Conservation (phyloP, 768 basidiomycete species). For the Fistulinella prunicolor region DNA sequence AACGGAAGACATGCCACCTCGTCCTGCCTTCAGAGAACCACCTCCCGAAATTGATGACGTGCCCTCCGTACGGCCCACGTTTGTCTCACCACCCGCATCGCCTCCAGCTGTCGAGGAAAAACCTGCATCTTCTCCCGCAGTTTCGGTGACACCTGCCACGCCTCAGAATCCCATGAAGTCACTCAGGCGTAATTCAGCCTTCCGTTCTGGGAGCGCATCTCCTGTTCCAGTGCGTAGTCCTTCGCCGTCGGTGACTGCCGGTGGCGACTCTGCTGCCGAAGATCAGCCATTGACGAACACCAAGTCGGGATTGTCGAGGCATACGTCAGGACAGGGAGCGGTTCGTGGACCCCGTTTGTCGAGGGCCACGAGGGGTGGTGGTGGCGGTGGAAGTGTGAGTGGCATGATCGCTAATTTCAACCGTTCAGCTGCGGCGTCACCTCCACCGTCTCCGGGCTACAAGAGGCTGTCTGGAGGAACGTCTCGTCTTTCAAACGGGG, state of each 20-base stretch:
- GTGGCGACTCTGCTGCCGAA: slow-evolving; percentile 30
- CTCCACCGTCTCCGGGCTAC: slow-evolving; percentile 37
- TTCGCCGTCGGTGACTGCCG: slow-evolving; percentile 35
- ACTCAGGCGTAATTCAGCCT: slow-evolving; percentile 33
- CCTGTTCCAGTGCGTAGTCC: slow-evolving; percentile 40
- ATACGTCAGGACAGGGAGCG: slow-evolving; percentile 40
- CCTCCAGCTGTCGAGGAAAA: slow-evolving; percentile 27
- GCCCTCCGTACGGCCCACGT: slow-evolving; percentile 13
- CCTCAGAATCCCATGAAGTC: slow-evolving; percentile 53
- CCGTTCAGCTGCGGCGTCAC: slow-evolving; percentile 38
- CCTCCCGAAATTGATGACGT: slow-evolving; percentile 54
- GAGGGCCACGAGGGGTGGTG: slow-evolving; percentile 44
- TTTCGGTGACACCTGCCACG: slow-evolving; percentile 43
- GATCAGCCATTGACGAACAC: slow-evolving; percentile 34
- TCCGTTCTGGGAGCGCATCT: slow-evolving; percentile 35
- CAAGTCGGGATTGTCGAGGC: slow-evolving; percentile 41
- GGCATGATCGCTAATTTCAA: slow-evolving; percentile 56
- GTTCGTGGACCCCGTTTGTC: slow-evolving; percentile 51
- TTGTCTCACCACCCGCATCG: slow-evolving; percentile 22
- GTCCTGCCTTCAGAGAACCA: slow-evolving; percentile 61
- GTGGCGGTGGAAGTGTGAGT: slow-evolving; percentile 47
- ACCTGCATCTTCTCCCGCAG: slow-evolving; percentile 28
- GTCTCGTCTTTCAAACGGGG: slow-evolving; percentile 12
- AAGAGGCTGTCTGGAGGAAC: slow-evolving; percentile 46
- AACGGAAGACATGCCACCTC: slow-evolving; percentile 27